Conservation (phyloP, 1,284 basidiomycete genomes). For the Papiliotrema laurentii region DNA sequence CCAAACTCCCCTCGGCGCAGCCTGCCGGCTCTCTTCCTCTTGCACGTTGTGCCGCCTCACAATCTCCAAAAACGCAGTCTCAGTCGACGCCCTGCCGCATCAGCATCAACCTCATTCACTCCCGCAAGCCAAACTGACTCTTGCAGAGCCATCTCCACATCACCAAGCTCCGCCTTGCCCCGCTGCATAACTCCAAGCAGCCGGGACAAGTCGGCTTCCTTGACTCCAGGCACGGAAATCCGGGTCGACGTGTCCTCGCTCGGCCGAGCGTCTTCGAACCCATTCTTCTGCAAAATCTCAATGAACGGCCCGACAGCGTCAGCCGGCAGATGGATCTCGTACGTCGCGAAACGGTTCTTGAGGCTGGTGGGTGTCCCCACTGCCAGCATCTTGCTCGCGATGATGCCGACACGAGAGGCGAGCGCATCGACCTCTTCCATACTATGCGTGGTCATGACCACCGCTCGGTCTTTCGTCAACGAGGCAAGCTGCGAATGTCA, state of each 20-base stretch:
- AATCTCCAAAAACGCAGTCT: slow-evolving; percentile 36
- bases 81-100: slow-evolving; percentile 28
- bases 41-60: slow-evolving; percentile 30
- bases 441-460: slow-evolving; percentile 57
- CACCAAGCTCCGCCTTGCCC: slow-evolving; percentile 13
- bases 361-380: slow-evolving; percentile 64
- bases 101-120: background rate
- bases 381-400: slow-evolving; percentile 64
- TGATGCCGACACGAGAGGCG: slow-evolving; percentile 66
- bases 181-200: slow-evolving; percentile 18
- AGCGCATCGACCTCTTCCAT: slow-evolving; percentile 80
- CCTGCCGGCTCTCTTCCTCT: slow-evolving; percentile 19
- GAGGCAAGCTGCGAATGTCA: slow-evolving; percentile 54
- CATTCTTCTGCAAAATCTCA: slow-evolving; percentile 59
- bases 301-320: slow-evolving; percentile 58
- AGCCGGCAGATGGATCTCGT: slow-evolving; percentile 70
- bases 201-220: slow-evolving; percentile 21
- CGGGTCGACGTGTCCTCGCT: slow-evolving; percentile 28
- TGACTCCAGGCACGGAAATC: slow-evolving; percentile 26
- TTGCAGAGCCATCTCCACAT: slow-evolving; percentile 26
- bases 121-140: slow-evolving; percentile 22
- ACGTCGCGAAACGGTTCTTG: slow-evolving; percentile 62
- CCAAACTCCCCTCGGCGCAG: background rate
- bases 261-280: slow-evolving; percentile 53
- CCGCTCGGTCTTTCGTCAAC: slow-evolving; percentile 45